Percentiles rank a stretch among this genome's conserved stretches.
Evolutionary conservation across 495 filamentous ascomycete species (phyloP).

Genomic region (Neurospora tetraspora): DNA sequence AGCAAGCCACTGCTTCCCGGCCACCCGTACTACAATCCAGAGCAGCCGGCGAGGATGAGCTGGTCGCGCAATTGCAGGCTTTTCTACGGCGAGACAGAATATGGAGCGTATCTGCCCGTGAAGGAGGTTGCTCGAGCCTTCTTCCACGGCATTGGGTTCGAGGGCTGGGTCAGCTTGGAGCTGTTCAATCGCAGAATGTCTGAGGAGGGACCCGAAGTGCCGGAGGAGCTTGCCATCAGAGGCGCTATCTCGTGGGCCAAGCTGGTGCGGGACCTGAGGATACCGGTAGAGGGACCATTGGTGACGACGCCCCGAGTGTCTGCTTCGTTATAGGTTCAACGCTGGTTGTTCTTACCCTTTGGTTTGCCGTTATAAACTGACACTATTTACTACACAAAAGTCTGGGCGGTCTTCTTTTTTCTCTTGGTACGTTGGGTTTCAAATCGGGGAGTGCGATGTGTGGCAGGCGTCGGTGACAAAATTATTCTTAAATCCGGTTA

Average conservation of each 20-base stretch:
- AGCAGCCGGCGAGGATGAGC: conserved; percentile 61
- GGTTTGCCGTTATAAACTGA: neutral
- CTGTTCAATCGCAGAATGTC: conserved; percentile 61
- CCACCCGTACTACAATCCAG: conserved; percentile 53
- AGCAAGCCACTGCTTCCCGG: conserved; percentile 45
- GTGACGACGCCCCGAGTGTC: conserved; percentile 7
- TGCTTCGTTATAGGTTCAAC: conserved; percentile 18
- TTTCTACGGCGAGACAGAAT: conserved; percentile 62
- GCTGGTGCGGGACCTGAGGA: conserved; percentile 42
- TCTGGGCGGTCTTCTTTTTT: neutral
- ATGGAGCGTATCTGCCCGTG: conserved; percentile 65
- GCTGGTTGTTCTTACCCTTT: neutral
- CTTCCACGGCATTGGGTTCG: conserved; percentile 52
- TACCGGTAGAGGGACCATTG: conserved; percentile 34
- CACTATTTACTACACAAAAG: neutral
- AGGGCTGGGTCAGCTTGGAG: conserved; percentile 74
- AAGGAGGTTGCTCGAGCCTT: conserved; percentile 52
- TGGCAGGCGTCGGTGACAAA: neutral
- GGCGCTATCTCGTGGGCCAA: conserved; percentile 56
- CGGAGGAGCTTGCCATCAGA: conserved; percentile 52
- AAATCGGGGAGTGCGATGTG: neutral
- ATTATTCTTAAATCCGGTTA: neutral
- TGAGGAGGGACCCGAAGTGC: conserved; percentile 40
- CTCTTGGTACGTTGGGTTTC: neutral
- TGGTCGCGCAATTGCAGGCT: conserved; percentile 73